Conservation (phyloP, 495 filamentous ascomycete species). For the Penicillium bialowiezense region DNA sequence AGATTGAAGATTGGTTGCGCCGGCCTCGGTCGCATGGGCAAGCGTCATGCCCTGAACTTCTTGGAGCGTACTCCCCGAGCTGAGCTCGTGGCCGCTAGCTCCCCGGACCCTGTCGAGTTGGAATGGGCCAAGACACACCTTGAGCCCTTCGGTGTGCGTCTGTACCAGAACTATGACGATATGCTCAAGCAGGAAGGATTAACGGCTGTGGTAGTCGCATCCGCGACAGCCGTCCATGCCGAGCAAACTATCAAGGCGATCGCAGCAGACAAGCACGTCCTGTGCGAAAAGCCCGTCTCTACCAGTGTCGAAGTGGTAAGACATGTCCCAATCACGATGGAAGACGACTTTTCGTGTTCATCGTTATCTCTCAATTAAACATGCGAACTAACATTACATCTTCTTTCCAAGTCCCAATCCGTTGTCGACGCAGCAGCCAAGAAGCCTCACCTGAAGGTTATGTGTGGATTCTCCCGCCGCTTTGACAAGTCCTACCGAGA, state of each 20-base stretch:
- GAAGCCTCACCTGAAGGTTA: constrained; percentile 46
- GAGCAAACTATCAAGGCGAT: constrained; percentile 48
- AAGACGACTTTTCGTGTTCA: no score
- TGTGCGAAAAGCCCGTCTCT: constrained; percentile 50
- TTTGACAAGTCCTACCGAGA: constrained; percentile 55
- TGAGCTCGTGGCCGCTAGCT: constrained; percentile 42
- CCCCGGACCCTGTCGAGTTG: constrained; percentile 38
- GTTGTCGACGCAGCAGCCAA: constrained; percentile 17
- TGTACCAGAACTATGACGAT: constrained; percentile 45
- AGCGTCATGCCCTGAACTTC: constrained; percentile 44
- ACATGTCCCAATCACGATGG: no score
- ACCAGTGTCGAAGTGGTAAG: constrained; percentile 44
- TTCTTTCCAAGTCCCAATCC: constrained; percentile 24
- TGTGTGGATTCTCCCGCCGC: constrained; percentile 57
- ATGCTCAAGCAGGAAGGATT: constrained; percentile 48
- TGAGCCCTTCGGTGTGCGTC: constrained; percentile 34
- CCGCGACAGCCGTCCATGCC: constrained; percentile 46
- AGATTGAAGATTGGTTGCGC: constrained; percentile 49
- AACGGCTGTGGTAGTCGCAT: constrained; percentile 44
- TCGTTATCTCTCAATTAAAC: no score
- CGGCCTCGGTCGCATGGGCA: constrained; percentile 51
- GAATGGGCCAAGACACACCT: constrained; percentile 38
- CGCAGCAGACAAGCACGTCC: constrained; percentile 42
- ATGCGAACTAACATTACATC: no score
- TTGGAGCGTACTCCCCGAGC: constrained; percentile 40